These are phyloP conservation scores for Hericium rajendrae DNA, from an alignment of 768 basidiomycete species.

Conservation along the genomic window DNA sequence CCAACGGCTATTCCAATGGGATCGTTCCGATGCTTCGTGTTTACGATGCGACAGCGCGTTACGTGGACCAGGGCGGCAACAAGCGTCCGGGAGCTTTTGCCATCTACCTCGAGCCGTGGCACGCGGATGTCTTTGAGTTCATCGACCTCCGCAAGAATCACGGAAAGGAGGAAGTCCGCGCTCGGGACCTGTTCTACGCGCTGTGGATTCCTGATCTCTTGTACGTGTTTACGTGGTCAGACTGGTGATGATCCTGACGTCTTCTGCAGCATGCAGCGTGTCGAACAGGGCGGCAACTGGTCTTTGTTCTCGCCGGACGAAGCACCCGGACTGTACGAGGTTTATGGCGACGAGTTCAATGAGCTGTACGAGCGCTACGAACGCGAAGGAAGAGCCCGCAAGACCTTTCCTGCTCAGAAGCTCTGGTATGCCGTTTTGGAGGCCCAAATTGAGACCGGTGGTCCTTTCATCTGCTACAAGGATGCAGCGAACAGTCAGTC, in stretches of 20 bases:
- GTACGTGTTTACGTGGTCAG: slow-evolving; percentile 33
- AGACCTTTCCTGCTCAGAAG: slow-evolving; percentile 88
- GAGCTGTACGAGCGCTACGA: slow-evolving; percentile 81
- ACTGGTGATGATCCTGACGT: neutral
- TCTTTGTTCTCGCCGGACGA: slow-evolving; percentile 97
- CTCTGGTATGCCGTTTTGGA: slow-evolving; percentile 97
- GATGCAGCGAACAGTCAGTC: slow-evolving; percentile 82
- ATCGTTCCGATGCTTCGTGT: slow-evolving; percentile 99
- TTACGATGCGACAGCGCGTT: slow-evolving; percentile 95
- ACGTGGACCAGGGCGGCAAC: slow-evolving; percentile 98
- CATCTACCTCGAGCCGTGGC: slow-evolving; percentile 99
- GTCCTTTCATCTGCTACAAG: slow-evolving; percentile 99
- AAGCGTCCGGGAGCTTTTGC: slow-evolving; percentile 98
- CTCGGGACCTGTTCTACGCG: slow-evolving; percentile 95
- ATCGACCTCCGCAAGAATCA: slow-evolving; percentile 98
- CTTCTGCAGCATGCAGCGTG: slow-evolving; percentile 80
- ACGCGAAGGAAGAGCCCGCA: slow-evolving; percentile 76
- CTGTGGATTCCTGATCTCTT: slow-evolving; percentile 98
- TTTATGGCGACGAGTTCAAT: slow-evolving; percentile 86
- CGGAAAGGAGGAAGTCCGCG: slow-evolving; percentile 95
- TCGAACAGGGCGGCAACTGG: slow-evolving; percentile 85
- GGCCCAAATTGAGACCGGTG: slow-evolving; percentile 95
- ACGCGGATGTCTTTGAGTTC: slow-evolving; percentile 95
- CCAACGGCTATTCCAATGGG: slow-evolving; percentile 97
- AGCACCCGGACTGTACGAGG: slow-evolving; percentile 82